Evolutionary conservation across 2,329 filamentous ascomycete genomes (phyloP).

Genomic region (Aspergillus luchuensis): DNA sequence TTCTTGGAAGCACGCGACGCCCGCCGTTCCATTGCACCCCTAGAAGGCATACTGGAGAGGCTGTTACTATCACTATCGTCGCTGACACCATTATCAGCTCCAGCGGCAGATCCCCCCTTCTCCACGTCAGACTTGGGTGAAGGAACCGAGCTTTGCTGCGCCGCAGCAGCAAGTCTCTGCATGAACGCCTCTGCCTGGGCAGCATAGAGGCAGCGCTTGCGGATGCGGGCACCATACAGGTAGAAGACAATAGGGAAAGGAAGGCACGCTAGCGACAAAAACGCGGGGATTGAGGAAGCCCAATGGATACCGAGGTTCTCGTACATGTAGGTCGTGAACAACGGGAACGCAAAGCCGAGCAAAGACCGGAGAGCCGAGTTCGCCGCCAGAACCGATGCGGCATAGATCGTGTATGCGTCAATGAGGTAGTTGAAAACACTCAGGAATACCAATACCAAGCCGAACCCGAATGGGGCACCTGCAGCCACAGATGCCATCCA

Average conservation of each 20-base stretch:
- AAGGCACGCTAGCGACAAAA: conserved; percentile 48
- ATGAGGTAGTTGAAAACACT: conserved; percentile 47
- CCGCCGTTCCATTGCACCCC: conserved; percentile 17
- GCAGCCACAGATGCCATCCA: conserved; percentile 42
- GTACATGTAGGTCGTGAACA: conserved; percentile 52
- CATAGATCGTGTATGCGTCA: conserved; percentile 47
- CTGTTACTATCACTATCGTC: conserved; percentile 18
- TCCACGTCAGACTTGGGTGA: conserved; percentile 24
- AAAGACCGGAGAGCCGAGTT: conserved; percentile 51
- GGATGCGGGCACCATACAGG: conserved; percentile 43
- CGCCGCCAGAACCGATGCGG: conserved; percentile 46
- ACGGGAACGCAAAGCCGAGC: conserved; percentile 51
- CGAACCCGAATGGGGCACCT: conserved; percentile 43
- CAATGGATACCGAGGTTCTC: conserved; percentile 50
- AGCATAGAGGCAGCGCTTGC: conserved; percentile 45
- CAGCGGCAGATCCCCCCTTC: neutral
- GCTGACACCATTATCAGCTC: neutral
- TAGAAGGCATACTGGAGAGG: conserved; percentile 16
- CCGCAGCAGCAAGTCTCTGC: conserved; percentile 35
- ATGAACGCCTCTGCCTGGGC: conserved; percentile 41
- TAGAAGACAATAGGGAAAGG: conserved; percentile 50
- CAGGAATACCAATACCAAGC: conserved; percentile 44
- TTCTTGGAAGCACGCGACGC: conserved; percentile 18
- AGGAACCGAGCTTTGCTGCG: conserved; percentile 19
- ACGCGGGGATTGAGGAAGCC: conserved; percentile 50